Base-by-base conservation (phyloP, 257 asterid genomes). In the Fraxinus quadrangulata region DNA sequence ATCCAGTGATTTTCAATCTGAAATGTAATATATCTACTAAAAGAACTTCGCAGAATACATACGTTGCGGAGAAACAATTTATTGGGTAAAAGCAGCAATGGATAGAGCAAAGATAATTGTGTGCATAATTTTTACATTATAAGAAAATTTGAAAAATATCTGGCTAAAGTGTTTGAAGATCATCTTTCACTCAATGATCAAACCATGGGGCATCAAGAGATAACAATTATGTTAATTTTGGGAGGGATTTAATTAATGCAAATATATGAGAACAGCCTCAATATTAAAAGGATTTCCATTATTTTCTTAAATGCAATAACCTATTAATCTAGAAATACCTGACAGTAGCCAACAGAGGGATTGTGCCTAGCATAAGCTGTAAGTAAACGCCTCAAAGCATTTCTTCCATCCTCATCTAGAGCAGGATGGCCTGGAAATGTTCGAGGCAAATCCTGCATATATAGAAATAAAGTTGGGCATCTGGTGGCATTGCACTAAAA, bases 391-490 rank as follows among this genome's bases (percentile, higher is more conserved):
- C 98, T 92, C 86, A 94, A 83, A 79, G 98, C 97, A 90, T 90
- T 92, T 85, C 97, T 90, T 74, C 97, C 97, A 84, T 94, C 91
- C 89, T 94, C 97, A 63, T 94, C 98, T 71, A 94, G 79, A 79
- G 97, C 97, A 79, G 98, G 98, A 87, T 94, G 98, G 14, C 98
- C 98, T 26, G 97, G 98, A 88, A 94, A 94, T 16, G 97, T 94
- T 78, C 98, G 91, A 82, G 98, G 98, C 80, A 94, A 86, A 84
- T 94, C 98, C 98, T 94, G 88, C 79, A 83, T 71, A 36, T 56
- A 66, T 76, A 71, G 75, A 47, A 34, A 81, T 74, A 36, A 70
- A 78, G 65, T 83, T 47, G 70, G 77, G 75, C 72, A 77, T 80
- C 81, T 68, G 67, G 82, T 68, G 80, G 74, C 73, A 74, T 23